phyloP scores from a whole-genome alignment of 163 green algal genomes.

The Picocystis sp. region DNA sequence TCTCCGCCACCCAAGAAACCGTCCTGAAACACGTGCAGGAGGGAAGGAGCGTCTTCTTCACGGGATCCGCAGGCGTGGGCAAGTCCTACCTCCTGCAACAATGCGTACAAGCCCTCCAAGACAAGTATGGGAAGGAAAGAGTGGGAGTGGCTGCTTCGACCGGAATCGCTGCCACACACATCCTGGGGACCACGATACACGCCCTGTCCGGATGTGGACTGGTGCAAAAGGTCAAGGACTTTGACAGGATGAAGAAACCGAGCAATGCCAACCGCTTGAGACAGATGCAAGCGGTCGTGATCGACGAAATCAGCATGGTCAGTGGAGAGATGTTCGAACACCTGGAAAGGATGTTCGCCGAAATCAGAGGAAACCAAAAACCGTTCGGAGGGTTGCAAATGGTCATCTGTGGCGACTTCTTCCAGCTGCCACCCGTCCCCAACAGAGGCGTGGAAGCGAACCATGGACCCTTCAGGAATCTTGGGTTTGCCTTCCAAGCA shows the following conservation, averaged over 20 bases:
- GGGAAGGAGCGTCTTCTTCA: conserved; percentile 52
- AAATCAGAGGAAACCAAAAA: conserved; percentile 13
- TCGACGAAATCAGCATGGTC: conserved; percentile 24
- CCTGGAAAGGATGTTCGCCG: conserved; percentile 22
- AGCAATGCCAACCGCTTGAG: conserved; percentile 6
- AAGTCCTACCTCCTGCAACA: conserved; percentile 50
- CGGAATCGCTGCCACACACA: conserved; percentile 54
- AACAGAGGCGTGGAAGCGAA: conserved; percentile 5
- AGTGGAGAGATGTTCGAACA: conserved; percentile 28
- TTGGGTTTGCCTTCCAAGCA: conserved; percentile 40
- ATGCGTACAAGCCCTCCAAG: conserved; percentile 29
- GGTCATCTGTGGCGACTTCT: conserved; percentile 50
- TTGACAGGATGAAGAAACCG: conserved; percentile 27
- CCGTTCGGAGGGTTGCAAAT: conserved; percentile 47
- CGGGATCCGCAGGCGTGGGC: conserved; percentile 33
- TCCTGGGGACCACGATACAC: conserved; percentile 46
- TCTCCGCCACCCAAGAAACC: conserved; percentile 17
- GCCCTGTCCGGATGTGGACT: conserved; percentile 26
- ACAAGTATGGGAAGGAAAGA: conserved; percentile 17
- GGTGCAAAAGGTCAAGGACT: conserved; percentile 25
- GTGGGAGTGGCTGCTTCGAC: conserved; percentile 44
- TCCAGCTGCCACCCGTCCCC: conserved; percentile 46
- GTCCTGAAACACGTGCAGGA: conserved; percentile 27
- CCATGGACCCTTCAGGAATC: conserved; percentile 36
- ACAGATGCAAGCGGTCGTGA: conserved; percentile 15